Evolutionary conservation across 2,329 filamentous ascomycete species (phyloP), one percentile per base, ranked within the genome.

Genomic region (Beauveria asiatica): DNA sequence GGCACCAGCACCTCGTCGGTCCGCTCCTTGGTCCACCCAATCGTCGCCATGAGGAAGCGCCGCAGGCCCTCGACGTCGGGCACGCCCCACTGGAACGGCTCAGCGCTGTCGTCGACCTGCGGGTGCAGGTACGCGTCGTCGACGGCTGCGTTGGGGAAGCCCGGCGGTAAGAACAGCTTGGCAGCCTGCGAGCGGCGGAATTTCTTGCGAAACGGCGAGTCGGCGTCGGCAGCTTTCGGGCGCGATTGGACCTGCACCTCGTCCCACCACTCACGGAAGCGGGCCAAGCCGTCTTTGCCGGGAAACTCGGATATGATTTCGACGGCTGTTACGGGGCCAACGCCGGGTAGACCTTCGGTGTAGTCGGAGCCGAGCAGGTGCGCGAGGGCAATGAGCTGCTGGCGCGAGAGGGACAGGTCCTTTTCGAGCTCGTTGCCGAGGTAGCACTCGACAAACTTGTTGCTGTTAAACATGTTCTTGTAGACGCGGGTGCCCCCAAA

Each of bases 381-480:
- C 0, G 94, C 94, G 61, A 97, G 83, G 19, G 88, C 83, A 63
- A 99, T 96, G 57, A 99, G 84, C 68, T 93, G 90, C 58, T 88
- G 81, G n/a, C 93, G 85, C 3, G 90, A 88, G 0, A 99, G 83
- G 0, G 89, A 90, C 63, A 97, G 87, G 67, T 99, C 95, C 66
- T 89, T 89, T 68, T 96, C 90, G 0, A 99, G 79, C 68, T 99
- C 94, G 0, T 78, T 79, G 2, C 86, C 77, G 10, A 99, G 82
- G 70, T 97, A 99, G 74, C 94, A 97, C 75, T 99, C 94, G 46
- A 99, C 94, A 67, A 91, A 96, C 71, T 99, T 99, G 73, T 94
- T 94, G 67, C 91, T 88, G 74, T 97, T 99, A 80, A 99, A 99
- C 92, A 99, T 96, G 77, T 99, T 99, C 74, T 99, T 99, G 80